Evolutionary conservation across 2,329 filamentous ascomycete species (phyloP), one percentile per base, ranked within the genome.

Genomic region (Neofusicoccum kwambonambiense): DNA sequence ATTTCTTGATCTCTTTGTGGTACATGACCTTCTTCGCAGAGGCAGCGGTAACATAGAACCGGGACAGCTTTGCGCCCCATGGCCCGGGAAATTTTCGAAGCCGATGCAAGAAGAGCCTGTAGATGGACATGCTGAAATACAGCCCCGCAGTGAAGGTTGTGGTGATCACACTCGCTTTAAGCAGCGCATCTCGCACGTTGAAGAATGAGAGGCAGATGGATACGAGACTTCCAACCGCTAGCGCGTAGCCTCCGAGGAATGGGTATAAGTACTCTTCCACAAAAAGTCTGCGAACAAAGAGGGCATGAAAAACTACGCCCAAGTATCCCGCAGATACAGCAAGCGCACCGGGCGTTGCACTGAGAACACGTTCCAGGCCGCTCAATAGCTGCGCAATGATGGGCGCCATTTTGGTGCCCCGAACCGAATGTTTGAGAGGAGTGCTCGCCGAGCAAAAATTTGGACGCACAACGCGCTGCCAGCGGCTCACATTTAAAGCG

Each of bases 21-120:
- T 72, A 71, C 44, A 73, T 70, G 31, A 61, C 69, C 15, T 72
- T 61, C 2, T 67, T 69, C 7, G 71, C 45, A 1, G 70, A 70
- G 56, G 69, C 66, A 15, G 66, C 47, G 54, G 78, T 66, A 39
- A 75, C 73, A 70, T 78, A 79, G 3, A 79, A 69, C 57, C 81
- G 80, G 15, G 73, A 74, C 17, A 78, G 65, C 2, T 74, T 71
- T 19, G 75, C 76, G 9, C 69, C 68, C 51, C 74, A 73, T 1
- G 80, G 80, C 0, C 80, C 79, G 1, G 73, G 73, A 44, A 81
- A 79, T 67, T 72, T 72, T 56, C 69, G 71, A 11, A 80, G 70
- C 3, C 75, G 76, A 62, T 81, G 80, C 65, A 79, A 80, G 62
- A 78, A 74, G 2, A 72, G 64, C 15, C 80, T 73, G 68, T 82